Evolutionary conservation across 2,329 filamentous ascomycete species (phyloP).

Genomic region (Leptographium radiaticola): DNA sequence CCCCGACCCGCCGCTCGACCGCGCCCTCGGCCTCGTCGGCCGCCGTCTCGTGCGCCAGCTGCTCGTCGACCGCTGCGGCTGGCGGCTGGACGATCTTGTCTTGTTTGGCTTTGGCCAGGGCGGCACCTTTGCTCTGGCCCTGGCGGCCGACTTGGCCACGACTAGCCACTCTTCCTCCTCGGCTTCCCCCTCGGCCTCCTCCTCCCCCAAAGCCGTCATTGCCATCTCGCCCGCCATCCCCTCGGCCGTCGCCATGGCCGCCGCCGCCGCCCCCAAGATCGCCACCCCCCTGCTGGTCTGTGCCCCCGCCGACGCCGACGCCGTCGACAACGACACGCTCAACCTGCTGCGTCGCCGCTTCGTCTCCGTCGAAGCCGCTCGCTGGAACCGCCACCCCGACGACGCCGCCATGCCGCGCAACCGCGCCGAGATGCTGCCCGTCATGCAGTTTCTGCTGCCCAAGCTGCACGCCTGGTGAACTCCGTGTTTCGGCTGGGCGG

Average conservation of each 20-base stretch:
- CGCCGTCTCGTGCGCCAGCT: conserved; percentile 36
- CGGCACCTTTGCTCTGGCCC: conserved; percentile 45
- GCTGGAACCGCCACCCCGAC: conserved; percentile 42
- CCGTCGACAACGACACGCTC: conserved; percentile 44
- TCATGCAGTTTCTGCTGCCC: conserved; percentile 63
- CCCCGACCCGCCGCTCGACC: conserved; percentile 46
- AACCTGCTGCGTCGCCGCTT: conserved; percentile 55
- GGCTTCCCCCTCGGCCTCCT: conserved; percentile 14
- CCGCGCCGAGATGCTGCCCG: conserved; percentile 74
- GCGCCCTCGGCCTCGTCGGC: conserved; percentile 32
- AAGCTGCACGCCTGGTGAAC: conserved; percentile 11
- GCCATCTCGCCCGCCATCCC: conserved; percentile 44
- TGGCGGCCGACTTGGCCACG: conserved; percentile 27
- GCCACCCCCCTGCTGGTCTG: conserved; percentile 52
- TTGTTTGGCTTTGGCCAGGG: conserved; percentile 58
- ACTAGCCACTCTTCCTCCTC: background rate
- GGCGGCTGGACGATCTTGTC: conserved; percentile 44
- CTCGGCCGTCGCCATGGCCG: conserved; percentile 26
- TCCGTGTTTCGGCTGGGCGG: too few relatives aligned
- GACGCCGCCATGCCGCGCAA: conserved; percentile 75
- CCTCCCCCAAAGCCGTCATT: conserved; percentile 30
- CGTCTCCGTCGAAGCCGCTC: conserved; percentile 50
- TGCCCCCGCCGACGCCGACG: conserved; percentile 34
- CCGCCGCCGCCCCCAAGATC: conserved; percentile 34
- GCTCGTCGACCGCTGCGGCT: conserved; percentile 44